Base-by-base conservation (phyloP, 345 rosid species). In the Camelina neglecta region DNA sequence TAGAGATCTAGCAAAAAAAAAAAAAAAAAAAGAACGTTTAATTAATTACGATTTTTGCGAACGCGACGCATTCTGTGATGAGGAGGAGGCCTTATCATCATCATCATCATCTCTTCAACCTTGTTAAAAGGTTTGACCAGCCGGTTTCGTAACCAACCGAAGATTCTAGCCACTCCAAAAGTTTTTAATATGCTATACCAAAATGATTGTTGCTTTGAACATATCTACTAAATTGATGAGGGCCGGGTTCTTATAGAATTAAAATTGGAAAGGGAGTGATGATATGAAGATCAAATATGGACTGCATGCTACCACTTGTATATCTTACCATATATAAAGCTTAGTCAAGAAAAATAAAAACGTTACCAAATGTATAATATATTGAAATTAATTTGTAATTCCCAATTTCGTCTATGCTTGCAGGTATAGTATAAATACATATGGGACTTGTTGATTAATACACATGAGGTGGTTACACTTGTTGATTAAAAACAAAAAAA, bases 311-410 rank as follows among this genome's bases (percentile, higher is more conserved):
- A 54, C 35, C 9, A 54, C 12, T 54, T 54, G 5, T 53, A 53
- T 53, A 21, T 26, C 4, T 29, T 26, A 57, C 0, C 39, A 57
- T 0, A 29, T 31, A 15, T 13, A 26, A 24, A 15, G 6, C 66
- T 3, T 61, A 41, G 66, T 61, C 66, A 61, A 21, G 8, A 12
- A 8, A 20, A 12, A 20, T 38, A 41, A 61, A 21, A 41, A 12
- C 7, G 7, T 61, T 61, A 61, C 66, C 50, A 61, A 61, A 21
- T 41, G 57, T 8, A 41, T 41, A 21, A 7, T 23, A 61, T 21
- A 21, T 39, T 12, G 0, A n/a, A 18, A 18, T 35, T 35, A 33
- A 5, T 5, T 4, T 10, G 12, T 56, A 16, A 49, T 49, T 16
- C 18, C 41, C 64, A 36, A 1, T 60, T 38, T 38, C n/a, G n/a